Percentiles rank a stretch among this genome's conserved stretches.
These are phyloP conservation scores for Paramyrothecium roridum DNA, from an alignment of 2,329 filamentous ascomycete genomes.

Conservation along the genomic window DNA sequence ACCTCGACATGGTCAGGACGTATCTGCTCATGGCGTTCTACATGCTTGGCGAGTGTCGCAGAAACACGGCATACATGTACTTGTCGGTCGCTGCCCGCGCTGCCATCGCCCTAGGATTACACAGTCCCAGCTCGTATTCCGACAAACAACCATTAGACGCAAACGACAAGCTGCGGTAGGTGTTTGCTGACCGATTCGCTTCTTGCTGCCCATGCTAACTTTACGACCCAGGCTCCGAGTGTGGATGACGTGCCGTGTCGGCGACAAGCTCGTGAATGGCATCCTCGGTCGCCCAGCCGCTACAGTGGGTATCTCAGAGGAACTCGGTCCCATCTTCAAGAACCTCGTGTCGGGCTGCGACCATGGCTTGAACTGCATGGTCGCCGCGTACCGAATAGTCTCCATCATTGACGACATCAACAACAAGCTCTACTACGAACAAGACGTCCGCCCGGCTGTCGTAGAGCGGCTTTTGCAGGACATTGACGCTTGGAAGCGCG, in stretches of 20 bases:
- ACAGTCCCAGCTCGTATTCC: slow-evolving; percentile 31
- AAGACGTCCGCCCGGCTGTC: slow-evolving; percentile 20
- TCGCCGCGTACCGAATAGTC: slow-evolving; percentile 37
- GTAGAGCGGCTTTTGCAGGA: slow-evolving; percentile 38
- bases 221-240: slow-evolving; percentile 21
- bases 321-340: background rate
- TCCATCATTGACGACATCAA: slow-evolving; percentile 42
- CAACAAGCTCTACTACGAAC: slow-evolving; percentile 36
- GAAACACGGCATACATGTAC: slow-evolving; percentile 65
- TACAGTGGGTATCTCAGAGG: slow-evolving; percentile 15
- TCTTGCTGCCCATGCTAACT: background rate
- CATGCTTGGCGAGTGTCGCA: slow-evolving; percentile 59
- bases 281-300: slow-evolving; percentile 34
- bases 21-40: slow-evolving; percentile 64
- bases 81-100: slow-evolving; percentile 56
- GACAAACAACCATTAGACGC: slow-evolving; percentile 9
- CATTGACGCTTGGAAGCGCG: slow-evolving; percentile 42
- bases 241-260: slow-evolving; percentile 33
- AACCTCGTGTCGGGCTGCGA: slow-evolving; percentile 9
- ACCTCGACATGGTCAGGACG: slow-evolving; percentile 17
- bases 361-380: slow-evolving; percentile 24
- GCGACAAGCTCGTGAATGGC: slow-evolving; percentile 34
- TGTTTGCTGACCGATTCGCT: background rate
- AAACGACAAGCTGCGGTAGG: slow-evolving; percentile 17
- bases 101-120: slow-evolving; percentile 54